Evolutionary conservation across 495 filamentous ascomycete species (phyloP), one percentile per base, ranked within the genome.

Genomic region (Aspergillus bertholletiae): DNA sequence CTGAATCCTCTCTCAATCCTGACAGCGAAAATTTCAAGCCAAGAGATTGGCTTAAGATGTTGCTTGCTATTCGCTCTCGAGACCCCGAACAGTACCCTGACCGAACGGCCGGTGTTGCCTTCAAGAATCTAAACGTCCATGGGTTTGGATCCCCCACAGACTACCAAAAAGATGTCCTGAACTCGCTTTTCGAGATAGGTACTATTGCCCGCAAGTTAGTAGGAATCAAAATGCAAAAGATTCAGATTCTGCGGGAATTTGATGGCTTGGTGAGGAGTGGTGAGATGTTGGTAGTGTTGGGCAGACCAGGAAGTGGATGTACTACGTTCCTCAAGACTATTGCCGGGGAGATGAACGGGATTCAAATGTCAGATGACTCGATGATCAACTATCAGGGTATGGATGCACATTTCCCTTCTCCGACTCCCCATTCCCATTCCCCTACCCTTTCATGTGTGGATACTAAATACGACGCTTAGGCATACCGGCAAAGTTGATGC

Each of bases 251-350:
- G 24, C 81, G 80, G 20, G 69, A 82, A 22, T 88, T 92, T 60
- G 85, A 88, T 44, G 89, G 88, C 1, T 60, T 91, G 3, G 74
- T 92, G 1, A 78, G 80, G 48, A 81, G 78, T 22, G 89, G 89
- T 11, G 89, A 94, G 72, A 90, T 89, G 84, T 72, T 94, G 27
- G 74, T 92, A 15, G 89, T 92, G 0, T 77, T 93, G 12, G 89
- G 88, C 11, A 81, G 83, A 30, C 89, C 89, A 6, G 89, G 85
- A 32, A 67, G 77, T 48, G 85, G 87, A 15, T 87, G 84, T 53
- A 82, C 84, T 18, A 90, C 88, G 2, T 81, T 92, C 53, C 64
- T 90, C 37, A 88, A 88, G 71, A 82, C 84, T 3, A 73, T 90
- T 15, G 77, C 83, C 6, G 87, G 86, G 23, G 83, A 89, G 57